Base-by-base conservation (phyloP, 192 early-diverging fungal species). In the Coemansia sp. region DNA sequence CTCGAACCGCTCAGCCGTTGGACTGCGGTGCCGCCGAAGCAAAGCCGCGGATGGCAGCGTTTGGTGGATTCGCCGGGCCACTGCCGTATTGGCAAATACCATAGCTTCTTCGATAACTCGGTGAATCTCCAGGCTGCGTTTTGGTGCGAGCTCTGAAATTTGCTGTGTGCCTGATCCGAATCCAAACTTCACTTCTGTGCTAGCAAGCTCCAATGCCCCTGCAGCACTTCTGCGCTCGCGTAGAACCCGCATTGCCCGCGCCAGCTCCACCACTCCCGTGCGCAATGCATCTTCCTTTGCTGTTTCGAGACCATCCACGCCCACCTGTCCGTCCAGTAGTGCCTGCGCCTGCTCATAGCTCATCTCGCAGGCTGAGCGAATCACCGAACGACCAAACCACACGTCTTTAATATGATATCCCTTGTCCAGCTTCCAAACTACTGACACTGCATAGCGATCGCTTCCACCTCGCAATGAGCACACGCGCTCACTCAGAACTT, bases 31-130 rank as follows among this genome's bases (percentile, higher is more conserved):
- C 12, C 81, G 85, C 51, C 90, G 83, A 28, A 92, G 79, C 50
- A 92, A 71, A 26, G 89, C 86, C 16, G 85, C 78, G 2, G 71
- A 64, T 18, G 80, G 82, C 44, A 83, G 85, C 0, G 80, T 67
- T 28, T 82, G 57, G 69, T 88, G 80, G 27, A 90, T 83, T 23
- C 82, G 59, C 8, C 84, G 69, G 14, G 88, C 90, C 5, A 92
- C 90, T 5, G 84, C 81, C 0, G 78, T 59, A 58, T 92, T 92
- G 32, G 90, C 90, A 65, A 90, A 76, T 56, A 92, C 87, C 90
- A 92, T 92, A 49, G 89, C 89, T 64, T 92, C 90, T 44, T 88
- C 90, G 24, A 92, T 86, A 14, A 90, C 77, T 12, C 86, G 83
- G 73, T 92, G 90, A 25, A 90, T 85, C 60, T 88, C 87, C 62